Evolutionary conservation across 208 protist species (phyloP).

Genomic region (Phytomonas sp.): DNA sequence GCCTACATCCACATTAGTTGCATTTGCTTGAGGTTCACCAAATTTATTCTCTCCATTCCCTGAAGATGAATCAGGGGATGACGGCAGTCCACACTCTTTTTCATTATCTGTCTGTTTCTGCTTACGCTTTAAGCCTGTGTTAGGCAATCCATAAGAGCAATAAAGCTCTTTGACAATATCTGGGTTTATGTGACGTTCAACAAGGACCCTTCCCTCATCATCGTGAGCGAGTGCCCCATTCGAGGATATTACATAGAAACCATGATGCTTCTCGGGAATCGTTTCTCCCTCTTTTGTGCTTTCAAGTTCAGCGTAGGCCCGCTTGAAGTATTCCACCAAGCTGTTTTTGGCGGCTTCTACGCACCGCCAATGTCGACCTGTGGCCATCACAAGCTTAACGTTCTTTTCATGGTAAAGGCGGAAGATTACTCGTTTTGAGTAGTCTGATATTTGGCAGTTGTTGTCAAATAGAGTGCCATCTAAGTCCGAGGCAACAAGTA

Average conservation of each 20-base stretch:
- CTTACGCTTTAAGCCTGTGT: conserved; percentile 12
- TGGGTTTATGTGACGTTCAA: conserved; percentile 33
- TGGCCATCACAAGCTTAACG: conserved; percentile 47
- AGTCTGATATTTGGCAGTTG: conserved; percentile 20
- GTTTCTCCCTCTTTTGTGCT: background rate
- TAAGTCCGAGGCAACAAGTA: conserved; percentile 56
- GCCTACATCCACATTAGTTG: conserved; percentile 8
- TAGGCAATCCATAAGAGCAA: conserved; percentile 22
- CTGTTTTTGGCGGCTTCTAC: conserved; percentile 15
- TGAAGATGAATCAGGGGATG: background rate
- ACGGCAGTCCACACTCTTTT: background rate
- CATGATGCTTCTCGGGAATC: background rate
- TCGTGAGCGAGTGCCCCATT: conserved; percentile 63
- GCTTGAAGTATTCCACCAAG: conserved; percentile 22
- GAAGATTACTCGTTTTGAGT: conserved; percentile 37
- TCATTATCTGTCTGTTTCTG: background rate
- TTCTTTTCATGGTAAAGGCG: conserved; percentile 21
- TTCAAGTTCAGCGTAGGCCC: background rate
- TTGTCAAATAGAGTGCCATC: conserved; percentile 51
- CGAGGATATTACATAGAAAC: conserved; percentile 55
- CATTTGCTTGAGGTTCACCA: background rate
- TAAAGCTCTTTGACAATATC: conserved; percentile 46
- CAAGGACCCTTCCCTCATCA: conserved; percentile 27
- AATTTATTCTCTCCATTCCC: background rate
- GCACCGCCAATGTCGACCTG: conserved; percentile 36